A percentile compares a stretch with the other conserved stretches of the same genome.
Evolutionary conservation across 1,139 yeast species (phyloP).

Genomic region (Taiozyma onychis): DNA sequence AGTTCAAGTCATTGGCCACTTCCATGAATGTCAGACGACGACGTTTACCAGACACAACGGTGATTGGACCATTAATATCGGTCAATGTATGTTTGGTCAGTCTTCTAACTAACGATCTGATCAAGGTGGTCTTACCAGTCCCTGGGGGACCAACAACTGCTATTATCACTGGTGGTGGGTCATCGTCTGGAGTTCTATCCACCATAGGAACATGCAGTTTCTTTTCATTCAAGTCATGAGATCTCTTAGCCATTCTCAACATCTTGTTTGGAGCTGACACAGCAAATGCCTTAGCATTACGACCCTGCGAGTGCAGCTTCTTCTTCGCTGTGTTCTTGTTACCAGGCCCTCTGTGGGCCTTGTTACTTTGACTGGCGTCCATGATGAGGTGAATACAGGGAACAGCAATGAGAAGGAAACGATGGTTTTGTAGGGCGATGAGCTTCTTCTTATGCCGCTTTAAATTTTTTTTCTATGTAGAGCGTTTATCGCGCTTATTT

Average conservation of each 20-base stretch:
- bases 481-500: neutral
- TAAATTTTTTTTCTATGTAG: neutral
- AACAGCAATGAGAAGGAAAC: neutral
- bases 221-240: conserved; percentile 81
- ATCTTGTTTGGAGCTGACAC: conserved; percentile 88
- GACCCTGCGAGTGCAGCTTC: conserved; percentile 87
- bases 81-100: conserved; percentile 81
- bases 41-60: conserved; percentile 95
- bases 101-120: conserved; percentile 82
- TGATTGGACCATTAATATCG: conserved; percentile 93
- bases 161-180: conserved; percentile 93
- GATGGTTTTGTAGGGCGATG: neutral
- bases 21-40: conserved; percentile 91
- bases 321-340: conserved; percentile 67
- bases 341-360: conserved; percentile 49
- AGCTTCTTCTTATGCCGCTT: neutral
- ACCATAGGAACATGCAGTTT: conserved; percentile 96
- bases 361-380: conserved; percentile 42
- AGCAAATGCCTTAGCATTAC: conserved; percentile 91
- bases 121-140: conserved; percentile 92
- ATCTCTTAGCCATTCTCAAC: conserved; percentile 77
- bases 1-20: conserved; percentile 85
- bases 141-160: conserved; percentile 99
- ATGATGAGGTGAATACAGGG: neutral
- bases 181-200: conserved; percentile 95